Evolutionary conservation across 352 stramenopile genomes (phyloP), one percentile per base, ranked within the genome.

Genomic region (Globisporangium nagaii): DNA sequence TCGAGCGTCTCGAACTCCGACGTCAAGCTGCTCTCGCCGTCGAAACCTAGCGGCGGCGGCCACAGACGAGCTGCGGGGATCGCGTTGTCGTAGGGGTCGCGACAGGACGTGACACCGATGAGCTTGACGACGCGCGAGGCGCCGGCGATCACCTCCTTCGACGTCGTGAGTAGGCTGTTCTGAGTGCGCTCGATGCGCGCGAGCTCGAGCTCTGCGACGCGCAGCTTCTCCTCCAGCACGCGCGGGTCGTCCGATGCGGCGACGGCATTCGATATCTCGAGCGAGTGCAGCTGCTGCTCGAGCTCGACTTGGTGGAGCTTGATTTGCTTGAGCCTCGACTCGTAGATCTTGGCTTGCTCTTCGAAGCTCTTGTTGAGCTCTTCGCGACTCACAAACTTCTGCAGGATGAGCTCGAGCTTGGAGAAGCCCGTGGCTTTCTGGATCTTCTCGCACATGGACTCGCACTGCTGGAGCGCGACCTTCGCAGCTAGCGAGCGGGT

Each of bases 381-480:
- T 45, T 90, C 82, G 39, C 79, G 78, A 24, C 78, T 81, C 28
- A 71, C 66, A 43, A 93, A 90, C 58, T 92, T 93, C 19, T 93
- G 73, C 8, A 89, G 62, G 37, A 93, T 88, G 20, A 80, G 44
- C 50, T 90, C 76, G 51, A 93, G 81, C 40, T 89, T 87, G 5
- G 77, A 79, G 50, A 83, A 85, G 5, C 84, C 84, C 1, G 84
- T 93, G 19, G 79, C 81, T 35, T 86, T 86, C 47, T 91, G 80
- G 28, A 93, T 89, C 46, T 89, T 90, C 13, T 90, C 79, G 37
- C 79, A 90, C 75, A 92, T 90, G 34, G 75, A 70, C 42, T 93
- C 77, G 51, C 79, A 91, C 40, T 91, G 81, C 58, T 92, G 79
- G 7, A 90, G 63, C 25, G 81, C 84, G 8, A 89, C 68, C 55